Conservation (phyloP, 495 filamentous ascomycete genomes). For the Penicillium mononematosum region DNA sequence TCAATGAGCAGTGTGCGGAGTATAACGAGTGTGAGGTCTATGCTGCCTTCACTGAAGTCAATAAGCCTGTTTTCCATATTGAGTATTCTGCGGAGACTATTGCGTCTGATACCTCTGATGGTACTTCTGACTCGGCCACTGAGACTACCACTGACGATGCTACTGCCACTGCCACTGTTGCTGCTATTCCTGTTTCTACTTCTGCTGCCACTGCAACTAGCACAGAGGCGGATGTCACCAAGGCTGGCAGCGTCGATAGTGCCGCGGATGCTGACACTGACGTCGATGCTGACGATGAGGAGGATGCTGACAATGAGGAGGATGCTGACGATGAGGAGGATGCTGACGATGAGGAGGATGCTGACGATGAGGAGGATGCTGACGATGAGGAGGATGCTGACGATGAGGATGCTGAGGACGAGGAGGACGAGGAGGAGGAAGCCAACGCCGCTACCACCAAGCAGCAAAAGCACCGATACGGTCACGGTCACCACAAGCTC, state of each 20-base stretch:
- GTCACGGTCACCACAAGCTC: slow-evolving; percentile 5
- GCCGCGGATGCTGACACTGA: background rate
- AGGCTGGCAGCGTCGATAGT: background rate
- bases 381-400: background rate
- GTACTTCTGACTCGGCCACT: background rate
- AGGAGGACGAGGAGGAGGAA: background rate
- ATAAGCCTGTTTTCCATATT: slow-evolving; percentile 73
- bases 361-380: background rate
- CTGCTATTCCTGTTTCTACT: too few relatives aligned
- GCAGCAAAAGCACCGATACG: background rate
- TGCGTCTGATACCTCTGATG: background rate
- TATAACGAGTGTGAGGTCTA: slow-evolving; percentile 58
- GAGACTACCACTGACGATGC: background rate
- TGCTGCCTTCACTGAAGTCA: slow-evolving; percentile 53
- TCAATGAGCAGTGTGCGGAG: slow-evolving; percentile 72
- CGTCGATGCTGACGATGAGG: background rate
- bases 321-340: background rate
- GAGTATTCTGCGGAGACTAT: slow-evolving; percentile 56
- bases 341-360: background rate
- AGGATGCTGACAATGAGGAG: background rate
- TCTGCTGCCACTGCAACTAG: background rate
- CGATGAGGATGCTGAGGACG: background rate
- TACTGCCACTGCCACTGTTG: background rate
- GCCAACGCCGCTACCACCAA: background rate
- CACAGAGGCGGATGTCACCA: background rate